Base-by-base conservation (phyloP, 2,329 filamentous ascomycete species). In the Aspergillus novofumigatus region DNA sequence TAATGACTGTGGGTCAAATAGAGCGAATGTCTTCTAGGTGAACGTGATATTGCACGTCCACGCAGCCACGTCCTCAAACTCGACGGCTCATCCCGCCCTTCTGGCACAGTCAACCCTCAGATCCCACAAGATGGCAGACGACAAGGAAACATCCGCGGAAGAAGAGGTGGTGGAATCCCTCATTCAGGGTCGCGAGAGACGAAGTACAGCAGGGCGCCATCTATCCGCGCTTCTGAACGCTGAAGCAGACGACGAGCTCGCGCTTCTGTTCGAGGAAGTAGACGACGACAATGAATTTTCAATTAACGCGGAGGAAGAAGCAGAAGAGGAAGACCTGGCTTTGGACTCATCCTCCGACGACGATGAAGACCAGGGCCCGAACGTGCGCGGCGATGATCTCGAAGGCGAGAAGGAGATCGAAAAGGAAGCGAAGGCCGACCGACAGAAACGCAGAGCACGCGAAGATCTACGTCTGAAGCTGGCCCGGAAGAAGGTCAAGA, bases 351-450 rank as follows among this genome's bases (percentile, higher is more conserved):
- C 91, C 0, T 90, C 86, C 0, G 89, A 91, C 62, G 89, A 92
- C 49, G 91, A 94, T 51, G 91, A 95, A 59, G 88, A 91, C 57
- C 86, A 84, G 73, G 80, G 86, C 52, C 80, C 88, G 1, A 73
- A 72, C 58, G 72, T 70, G 53, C 68, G 68, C 41, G 75, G 81
- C 21, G 85, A 94, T 63, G 91, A 96, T 45, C 73, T 94, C 4
- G 90, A 91, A 56, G 94, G 94, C 35, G 94, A 99, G 76, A 89
- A 87, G 67, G 91, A 96, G 74, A 74, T 99, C 54, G 86, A 94
- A 75, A 87, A 85, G 62, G 84, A 89, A 65, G 91, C 88, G 57
- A 87, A 86, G 64, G 85, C 84, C 58, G 88, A 88, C 65, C 84
- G 80, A 65, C 90, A 91, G 72, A 96, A 96, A 75, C 86, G 91